Evolutionary conservation across 106 monocot genomes (phyloP), one percentile per base, ranked within the genome.

Genomic region (Chionographis japonica): DNA sequence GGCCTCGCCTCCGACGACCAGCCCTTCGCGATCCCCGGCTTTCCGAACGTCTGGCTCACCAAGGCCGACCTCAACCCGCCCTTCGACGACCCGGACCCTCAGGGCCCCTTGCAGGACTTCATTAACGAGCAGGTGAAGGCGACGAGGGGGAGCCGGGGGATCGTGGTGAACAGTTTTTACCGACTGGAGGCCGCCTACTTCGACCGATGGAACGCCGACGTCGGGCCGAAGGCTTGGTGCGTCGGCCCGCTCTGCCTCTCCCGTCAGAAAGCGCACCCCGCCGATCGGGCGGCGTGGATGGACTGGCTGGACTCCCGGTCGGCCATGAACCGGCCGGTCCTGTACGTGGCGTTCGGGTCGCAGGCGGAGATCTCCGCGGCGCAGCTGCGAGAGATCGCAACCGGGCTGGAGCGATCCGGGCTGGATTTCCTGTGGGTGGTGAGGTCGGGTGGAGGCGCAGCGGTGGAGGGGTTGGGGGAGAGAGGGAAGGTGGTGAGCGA

Each of bases 231-330:
- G 3, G 43, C 14, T 14, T 82, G 69, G 64, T 54, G 50, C 55
- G 14, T 78, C 58, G 82, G 82, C 0, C 82, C 82, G 15, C 55
- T 82, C n/a, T 82, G 72, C 56, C 36, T 74, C 13, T 71, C 81
- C 40, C 52, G 54, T 8, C 4, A 42, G 37, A 37, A 3, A 36
- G 9, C n/a, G n/a, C 39, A 1, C 13, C 15, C 16, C n/a, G 40
- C 15, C 12, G 4, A 3, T 2, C 60, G 3, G 3, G 40, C 54
- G 3, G 20, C 27, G 13, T 3, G 40, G 15, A 54, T 62, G 55
- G 9, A 66, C 10, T 82, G 80, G 80, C 59, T 80, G 3, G 80
- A 80, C 59, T 43, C 42, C 6, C 37, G 62, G 38, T 37, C 40
- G 12, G 62, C 37, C 43, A 36, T 40, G 12, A 68, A 63, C 43